phyloP scores from a whole-genome alignment of 2,329 filamentous ascomycete species.

The Claviceps sp. region DNA sequence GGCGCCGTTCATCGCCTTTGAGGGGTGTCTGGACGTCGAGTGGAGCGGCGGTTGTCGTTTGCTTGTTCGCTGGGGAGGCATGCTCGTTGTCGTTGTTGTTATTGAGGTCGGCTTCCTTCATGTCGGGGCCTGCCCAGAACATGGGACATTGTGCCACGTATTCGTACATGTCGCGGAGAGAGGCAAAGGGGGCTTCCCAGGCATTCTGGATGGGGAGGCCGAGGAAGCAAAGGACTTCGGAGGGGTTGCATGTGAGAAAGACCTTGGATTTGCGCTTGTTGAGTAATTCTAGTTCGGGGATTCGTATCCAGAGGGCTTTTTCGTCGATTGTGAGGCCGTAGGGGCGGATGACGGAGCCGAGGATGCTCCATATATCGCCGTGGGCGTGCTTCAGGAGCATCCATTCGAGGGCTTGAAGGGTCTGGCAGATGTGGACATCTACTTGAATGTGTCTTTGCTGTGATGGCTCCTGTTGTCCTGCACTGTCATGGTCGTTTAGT shows the following conservation, averaged over 20 bases:
- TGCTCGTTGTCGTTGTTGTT: not conserved
- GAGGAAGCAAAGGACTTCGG: slow-evolving; percentile 46
- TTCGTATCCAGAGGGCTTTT: slow-evolving; percentile 47
- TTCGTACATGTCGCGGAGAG: slow-evolving; percentile 42
- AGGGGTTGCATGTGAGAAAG: slow-evolving; percentile 44
- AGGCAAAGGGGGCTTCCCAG: slow-evolving; percentile 43
- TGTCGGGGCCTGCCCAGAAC: slow-evolving; percentile 32
- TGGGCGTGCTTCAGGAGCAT: slow-evolving; percentile 55
- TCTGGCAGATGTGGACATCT: slow-evolving; percentile 46
- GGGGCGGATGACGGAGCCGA: slow-evolving; percentile 50
- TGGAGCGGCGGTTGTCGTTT: not conserved
- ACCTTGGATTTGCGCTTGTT: slow-evolving; percentile 45
- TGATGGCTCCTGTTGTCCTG: not conserved
- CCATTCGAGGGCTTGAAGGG: slow-evolving; percentile 40
- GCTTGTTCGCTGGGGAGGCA: not conserved
- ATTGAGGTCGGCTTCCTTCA: not conserved
- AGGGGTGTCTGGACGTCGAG: slow-evolving; percentile 21
- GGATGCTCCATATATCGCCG: slow-evolving; percentile 54
- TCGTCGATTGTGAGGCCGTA: slow-evolving; percentile 56
- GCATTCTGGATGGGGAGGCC: slow-evolving; percentile 33
- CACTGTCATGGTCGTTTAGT: not conserved
- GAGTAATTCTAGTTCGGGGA: slow-evolving; percentile 51
- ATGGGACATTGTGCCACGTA: slow-evolving; percentile 47
- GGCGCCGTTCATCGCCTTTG: slow-evolving; percentile 42
- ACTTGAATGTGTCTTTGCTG: slow-evolving; percentile 45